Percentiles rank a stretch among this genome's conserved stretches.
Evolutionary conservation across 352 stramenopile genomes (phyloP).

Genomic region (Phytophthora gonapodyides): DNA sequence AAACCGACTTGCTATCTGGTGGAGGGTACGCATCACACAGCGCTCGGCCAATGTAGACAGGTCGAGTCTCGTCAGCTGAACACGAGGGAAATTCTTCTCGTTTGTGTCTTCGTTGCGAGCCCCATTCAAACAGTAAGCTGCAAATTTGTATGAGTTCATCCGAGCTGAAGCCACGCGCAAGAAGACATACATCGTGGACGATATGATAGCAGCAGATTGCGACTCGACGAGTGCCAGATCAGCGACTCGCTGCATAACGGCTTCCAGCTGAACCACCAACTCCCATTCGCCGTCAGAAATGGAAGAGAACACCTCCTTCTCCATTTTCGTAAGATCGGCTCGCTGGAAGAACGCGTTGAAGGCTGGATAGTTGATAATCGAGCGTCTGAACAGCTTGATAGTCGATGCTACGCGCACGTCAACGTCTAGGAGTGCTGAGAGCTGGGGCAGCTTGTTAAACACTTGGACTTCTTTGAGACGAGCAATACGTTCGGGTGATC

Average conservation of each 20-base stretch:
- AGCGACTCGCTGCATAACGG: not conserved
- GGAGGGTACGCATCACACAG: conserved; percentile 3
- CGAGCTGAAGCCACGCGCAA: not conserved
- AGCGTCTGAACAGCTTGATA: conserved; percentile 1
- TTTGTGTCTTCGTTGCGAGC: not conserved
- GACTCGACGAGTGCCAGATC: conserved; percentile 10
- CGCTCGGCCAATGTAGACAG: not conserved
- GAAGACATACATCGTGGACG: conserved; percentile 11
- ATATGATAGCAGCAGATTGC: conserved; percentile 6
- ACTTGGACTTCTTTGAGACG: conserved; percentile 1
- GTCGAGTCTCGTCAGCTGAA: not conserved
- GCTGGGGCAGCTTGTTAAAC: conserved; percentile 7
- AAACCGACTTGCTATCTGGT: conserved; percentile 2
- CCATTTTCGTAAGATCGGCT: not conserved
- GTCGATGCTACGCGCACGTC: conserved; percentile 2
- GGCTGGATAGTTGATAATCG: conserved; percentile 10
- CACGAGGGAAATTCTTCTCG: not conserved
- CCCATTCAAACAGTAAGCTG: not conserved
- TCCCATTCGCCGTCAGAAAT: not conserved
- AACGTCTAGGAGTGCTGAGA: not conserved
- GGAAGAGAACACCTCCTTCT: not conserved
- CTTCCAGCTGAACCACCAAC: conserved; percentile 5
- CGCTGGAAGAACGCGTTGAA: conserved; percentile 5
- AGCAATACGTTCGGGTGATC: not conserved
- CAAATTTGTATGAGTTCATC: conserved; percentile 10